Conservation (phyloP, 1,139 yeast genomes). For the Lodderomyces margitis region DNA sequence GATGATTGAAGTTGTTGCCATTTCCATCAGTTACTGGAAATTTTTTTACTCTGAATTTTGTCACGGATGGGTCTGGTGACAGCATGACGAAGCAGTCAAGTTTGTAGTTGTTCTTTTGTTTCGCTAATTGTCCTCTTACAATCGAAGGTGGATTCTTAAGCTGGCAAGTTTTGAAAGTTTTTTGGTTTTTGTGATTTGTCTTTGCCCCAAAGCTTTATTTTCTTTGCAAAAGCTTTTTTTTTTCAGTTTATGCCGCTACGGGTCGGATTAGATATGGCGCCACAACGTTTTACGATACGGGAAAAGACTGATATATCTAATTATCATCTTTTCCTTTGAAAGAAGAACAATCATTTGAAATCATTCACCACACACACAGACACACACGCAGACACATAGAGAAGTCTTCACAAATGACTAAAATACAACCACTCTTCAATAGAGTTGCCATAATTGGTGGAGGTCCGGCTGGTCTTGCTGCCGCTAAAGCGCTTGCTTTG, state of each 20-base stretch:
- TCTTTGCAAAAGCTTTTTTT: neutral
- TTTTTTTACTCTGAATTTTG: constrained; percentile 7
- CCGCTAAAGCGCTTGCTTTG: constrained; percentile 44
- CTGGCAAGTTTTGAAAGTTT: no score
- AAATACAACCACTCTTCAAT: constrained; percentile 20
- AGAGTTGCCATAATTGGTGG: constrained; percentile 49
- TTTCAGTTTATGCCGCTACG: neutral
- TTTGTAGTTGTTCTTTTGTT: neutral
- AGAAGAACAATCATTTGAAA: no score
- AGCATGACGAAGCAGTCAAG: neutral
- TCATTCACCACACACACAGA: no score
- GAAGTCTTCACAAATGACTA: constrained; percentile 8
- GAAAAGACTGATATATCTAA: neutral
- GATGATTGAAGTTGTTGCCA: constrained; percentile 1
- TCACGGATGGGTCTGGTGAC: constrained; percentile 2
- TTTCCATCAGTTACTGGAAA: neutral
- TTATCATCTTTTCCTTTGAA: no score
- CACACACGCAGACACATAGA: no score
- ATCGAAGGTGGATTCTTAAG: no score
- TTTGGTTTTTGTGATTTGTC: neutral
- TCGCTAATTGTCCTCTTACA: no score
- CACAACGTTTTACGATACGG: neutral
- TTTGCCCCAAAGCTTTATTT: no score
- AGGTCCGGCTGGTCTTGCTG: constrained; percentile 51
- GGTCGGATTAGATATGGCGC: neutral